Evolutionary conservation across 345 rosid species (phyloP).

Genomic region (Bruguiera sexangula): DNA sequence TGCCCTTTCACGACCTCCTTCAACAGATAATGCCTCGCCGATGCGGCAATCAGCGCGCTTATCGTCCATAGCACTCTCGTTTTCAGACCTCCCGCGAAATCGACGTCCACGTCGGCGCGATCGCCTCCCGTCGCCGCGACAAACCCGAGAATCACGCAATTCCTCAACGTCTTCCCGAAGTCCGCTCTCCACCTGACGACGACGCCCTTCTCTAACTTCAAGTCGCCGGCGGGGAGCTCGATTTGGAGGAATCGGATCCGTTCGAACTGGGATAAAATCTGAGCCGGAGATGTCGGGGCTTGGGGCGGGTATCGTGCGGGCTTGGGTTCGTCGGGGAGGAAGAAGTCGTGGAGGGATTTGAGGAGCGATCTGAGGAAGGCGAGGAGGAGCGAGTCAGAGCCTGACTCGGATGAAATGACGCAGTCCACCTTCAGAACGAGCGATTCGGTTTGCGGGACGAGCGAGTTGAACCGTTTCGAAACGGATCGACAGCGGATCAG

Average conservation of each 20-base stretch:
- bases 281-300: constrained; percentile 25
- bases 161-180: constrained; percentile 34
- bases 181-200: constrained; percentile 41
- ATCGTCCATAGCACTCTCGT: constrained; percentile 53
- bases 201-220: constrained; percentile 27
- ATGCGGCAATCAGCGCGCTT: constrained; percentile 46
- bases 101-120: constrained; percentile 12
- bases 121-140: not conserved
- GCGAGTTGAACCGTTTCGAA: constrained; percentile 47
- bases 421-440: constrained; percentile 45
- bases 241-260: constrained; percentile 38
- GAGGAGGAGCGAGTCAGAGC: constrained; percentile 26
- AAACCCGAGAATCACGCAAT: constrained; percentile 45
- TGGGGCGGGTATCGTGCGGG: constrained; percentile 1
- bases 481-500: constrained; percentile 45
- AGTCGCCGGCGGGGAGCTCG: constrained; percentile 43
- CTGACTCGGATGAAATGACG: constrained; percentile 40
- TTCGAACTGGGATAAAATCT: constrained; percentile 36
- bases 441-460: constrained; percentile 42
- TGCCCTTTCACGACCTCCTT: constrained; percentile 37
- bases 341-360: constrained; percentile 23
- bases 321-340: constrained; percentile 9
- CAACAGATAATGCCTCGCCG: constrained; percentile 37
- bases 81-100: constrained; percentile 36
- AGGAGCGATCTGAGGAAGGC: constrained; percentile 27